Percentiles rank a stretch among this genome's conserved stretches.
These are phyloP conservation scores for Euphorbia corollata DNA, from an alignment of 441 rosid species.

Conservation along the genomic window DNA sequence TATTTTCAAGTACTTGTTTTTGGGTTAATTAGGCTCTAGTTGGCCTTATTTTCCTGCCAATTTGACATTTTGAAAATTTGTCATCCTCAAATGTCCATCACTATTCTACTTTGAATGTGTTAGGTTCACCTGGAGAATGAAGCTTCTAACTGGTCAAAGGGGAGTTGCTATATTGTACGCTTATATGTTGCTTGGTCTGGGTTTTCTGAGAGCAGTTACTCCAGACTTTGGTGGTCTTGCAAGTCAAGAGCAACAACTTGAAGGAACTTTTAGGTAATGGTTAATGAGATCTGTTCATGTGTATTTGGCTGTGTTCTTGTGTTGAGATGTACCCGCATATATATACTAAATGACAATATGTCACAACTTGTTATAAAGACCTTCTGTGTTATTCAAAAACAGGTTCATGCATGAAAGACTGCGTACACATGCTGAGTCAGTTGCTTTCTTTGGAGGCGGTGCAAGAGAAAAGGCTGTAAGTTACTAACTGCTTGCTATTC, in stretches of 20 bases:
- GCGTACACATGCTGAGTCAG: conserved; percentile 93
- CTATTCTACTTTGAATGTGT: conserved; percentile 23
- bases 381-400: conserved; percentile 19
- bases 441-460: conserved; percentile 99
- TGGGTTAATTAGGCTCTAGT: neutral
- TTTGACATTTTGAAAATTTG: neutral
- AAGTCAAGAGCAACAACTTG: conserved; percentile 82
- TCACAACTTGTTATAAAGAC: conserved; percentile 15
- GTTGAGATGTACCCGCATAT: neutral
- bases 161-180: conserved; percentile 94
- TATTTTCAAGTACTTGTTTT: neutral
- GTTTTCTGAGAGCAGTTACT: conserved; percentile 82
- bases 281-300: conserved; percentile 9
- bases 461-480: conserved; percentile 97
- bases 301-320: too few relatives aligned
- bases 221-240: conserved; percentile 97
- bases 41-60: neutral
- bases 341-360: neutral
- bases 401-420: conserved; percentile 99
- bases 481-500: conserved; percentile 11
- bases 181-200: conserved; percentile 94
- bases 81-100: neutral
- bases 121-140: conserved; percentile 99
- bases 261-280: conserved; percentile 88
- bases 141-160: conserved; percentile 88